Base-by-base conservation (phyloP, 192 early-diverging fungal species). In the Geosiphon pyriformis region DNA sequence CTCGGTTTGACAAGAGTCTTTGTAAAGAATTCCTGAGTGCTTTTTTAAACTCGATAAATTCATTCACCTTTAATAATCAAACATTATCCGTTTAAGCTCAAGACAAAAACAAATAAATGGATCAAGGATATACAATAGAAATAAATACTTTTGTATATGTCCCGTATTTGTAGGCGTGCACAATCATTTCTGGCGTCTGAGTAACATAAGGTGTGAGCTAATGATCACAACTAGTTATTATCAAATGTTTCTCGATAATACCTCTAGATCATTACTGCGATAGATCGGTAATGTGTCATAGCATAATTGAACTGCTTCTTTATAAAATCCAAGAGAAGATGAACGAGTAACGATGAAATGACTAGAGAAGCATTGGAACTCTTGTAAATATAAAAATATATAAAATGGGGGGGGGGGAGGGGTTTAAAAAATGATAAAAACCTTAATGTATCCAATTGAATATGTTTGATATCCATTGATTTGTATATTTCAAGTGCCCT, bases 371-470 rank as follows among this genome's bases (percentile, higher is more conserved):
- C n/a, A n/a, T n/a, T n/a, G n/a, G n/a, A n/a, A n/a, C n/a, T n/a
- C n/a, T n/a, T n/a, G n/a, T n/a, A n/a, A n/a, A n/a, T n/a, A n/a
- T n/a, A n/a, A n/a, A n/a, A n/a, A n/a, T n/a, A n/a, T n/a, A n/a
- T 42, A 42, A 42, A 42, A 42, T 10, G 6, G 6, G 15, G 7
- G 37, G 15, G 15, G 15, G 6, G 37, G 15, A 10, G 15, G 6
- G 6, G 6, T 42, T 15, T 42, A 42, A 42, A 6, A 10, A 42
- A 15, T 42, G 6, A 42, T 42, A 77, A 55, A 66, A 80, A 86
- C 62, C 86, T 87, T 57, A 95, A 74, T 0, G 95, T 93, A 70
- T 98, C 95, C 60, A 84, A 78, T 76, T 95, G 92, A n/a, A 96
- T 82, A 70, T 94, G 85, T 71, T 98, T 98, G 72, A 95, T 86